phyloP scores from a whole-genome alignment of 805 yeast species.

The Kluyveromyces siamensis region DNA sequence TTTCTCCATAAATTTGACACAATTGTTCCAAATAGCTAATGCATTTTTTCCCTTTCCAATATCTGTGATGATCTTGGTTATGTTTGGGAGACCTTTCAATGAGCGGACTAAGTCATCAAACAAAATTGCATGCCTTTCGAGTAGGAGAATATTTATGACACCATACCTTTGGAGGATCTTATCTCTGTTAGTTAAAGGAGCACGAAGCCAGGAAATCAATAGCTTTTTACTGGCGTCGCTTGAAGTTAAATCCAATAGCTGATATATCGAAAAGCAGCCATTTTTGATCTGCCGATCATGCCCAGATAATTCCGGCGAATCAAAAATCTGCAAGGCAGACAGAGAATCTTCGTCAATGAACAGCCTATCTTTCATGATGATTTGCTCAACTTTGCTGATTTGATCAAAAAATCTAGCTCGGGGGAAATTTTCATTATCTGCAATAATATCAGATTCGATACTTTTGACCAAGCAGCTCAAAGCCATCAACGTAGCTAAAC shows the following conservation, averaged over 20 bases:
- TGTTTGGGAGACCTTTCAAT: slow-evolving; percentile 25
- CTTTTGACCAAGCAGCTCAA: background rate
- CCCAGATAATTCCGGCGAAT: slow-evolving; percentile 7
- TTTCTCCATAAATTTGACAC: slow-evolving; percentile 18
- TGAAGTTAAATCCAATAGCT: slow-evolving; percentile 14
- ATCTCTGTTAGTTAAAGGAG: slow-evolving; percentile 26
- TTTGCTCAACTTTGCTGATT: slow-evolving; percentile 3
- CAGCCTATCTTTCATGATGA: slow-evolving; percentile 10
- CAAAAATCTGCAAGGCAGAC: slow-evolving; percentile 18
- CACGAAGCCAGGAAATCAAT: slow-evolving; percentile 28
- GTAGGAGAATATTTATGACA: slow-evolving; percentile 19
- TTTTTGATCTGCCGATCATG: slow-evolving; percentile 8
- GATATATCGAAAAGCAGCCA: slow-evolving; percentile 15
- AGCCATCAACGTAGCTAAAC: background rate
- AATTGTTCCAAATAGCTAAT: slow-evolving; percentile 24
- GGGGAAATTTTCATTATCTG: background rate
- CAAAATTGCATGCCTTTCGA: slow-evolving; percentile 11
- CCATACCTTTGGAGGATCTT: slow-evolving; percentile 25
- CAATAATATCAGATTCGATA: background rate
- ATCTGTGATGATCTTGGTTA: slow-evolving; percentile 13
- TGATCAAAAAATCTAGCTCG: background rate
- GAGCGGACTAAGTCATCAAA: slow-evolving; percentile 14
- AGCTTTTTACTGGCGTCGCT: slow-evolving; percentile 25
- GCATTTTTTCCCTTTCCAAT: slow-evolving; percentile 22
- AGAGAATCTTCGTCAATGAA: slow-evolving; percentile 21